phyloP scores from a whole-genome alignment of 2,329 filamentous ascomycete species.

The Colletotrichum eleusines region DNA sequence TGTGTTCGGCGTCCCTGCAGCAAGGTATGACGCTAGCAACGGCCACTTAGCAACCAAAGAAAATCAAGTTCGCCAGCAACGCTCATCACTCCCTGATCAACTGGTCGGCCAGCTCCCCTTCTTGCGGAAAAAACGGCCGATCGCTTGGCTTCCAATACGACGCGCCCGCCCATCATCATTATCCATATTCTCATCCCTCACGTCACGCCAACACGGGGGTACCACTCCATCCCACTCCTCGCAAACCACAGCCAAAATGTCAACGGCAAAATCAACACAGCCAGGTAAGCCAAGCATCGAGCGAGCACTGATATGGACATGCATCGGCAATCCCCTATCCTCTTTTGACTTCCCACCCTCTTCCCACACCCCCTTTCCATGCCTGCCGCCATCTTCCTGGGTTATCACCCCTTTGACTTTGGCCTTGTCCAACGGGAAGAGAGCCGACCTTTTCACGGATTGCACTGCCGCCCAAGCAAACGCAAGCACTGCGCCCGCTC shows the following conservation, averaged over 20 bases:
- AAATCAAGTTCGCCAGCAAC: slow-evolving; percentile 36
- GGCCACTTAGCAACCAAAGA: slow-evolving; percentile 32
- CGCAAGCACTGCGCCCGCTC: slow-evolving; percentile 46
- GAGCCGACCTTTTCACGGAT: slow-evolving; percentile 40
- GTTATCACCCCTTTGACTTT: slow-evolving; percentile 40
- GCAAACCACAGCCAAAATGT: slow-evolving; percentile 41
- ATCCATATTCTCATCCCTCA: slow-evolving; percentile 31
- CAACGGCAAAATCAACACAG: slow-evolving; percentile 43
- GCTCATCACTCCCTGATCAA: slow-evolving; percentile 18
- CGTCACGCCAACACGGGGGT: slow-evolving; percentile 19
- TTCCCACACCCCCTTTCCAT: slow-evolving; percentile 38
- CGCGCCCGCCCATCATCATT: slow-evolving; percentile 38
- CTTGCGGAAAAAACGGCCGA: slow-evolving; percentile 36
- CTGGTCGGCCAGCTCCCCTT: slow-evolving; percentile 26
- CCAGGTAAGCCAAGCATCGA: slow-evolving; percentile 43
- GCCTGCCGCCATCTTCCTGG: slow-evolving; percentile 41
- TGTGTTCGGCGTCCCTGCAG: slow-evolving; percentile 33
- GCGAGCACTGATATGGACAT: slow-evolving; percentile 31
- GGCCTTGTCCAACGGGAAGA: slow-evolving; percentile 40
- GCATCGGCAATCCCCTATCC: slow-evolving; percentile 26
- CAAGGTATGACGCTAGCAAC: slow-evolving; percentile 40
- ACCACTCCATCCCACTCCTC: slow-evolving; percentile 30
- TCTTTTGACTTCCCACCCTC: slow-evolving; percentile 31
- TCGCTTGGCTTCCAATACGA: slow-evolving; percentile 36
- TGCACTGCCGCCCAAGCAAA: slow-evolving; percentile 42